Evolutionary conservation across 2,329 filamentous ascomycete genomes (phyloP), one percentile per base, ranked within the genome.

Genomic region (Aspergillus thermomutatus): DNA sequence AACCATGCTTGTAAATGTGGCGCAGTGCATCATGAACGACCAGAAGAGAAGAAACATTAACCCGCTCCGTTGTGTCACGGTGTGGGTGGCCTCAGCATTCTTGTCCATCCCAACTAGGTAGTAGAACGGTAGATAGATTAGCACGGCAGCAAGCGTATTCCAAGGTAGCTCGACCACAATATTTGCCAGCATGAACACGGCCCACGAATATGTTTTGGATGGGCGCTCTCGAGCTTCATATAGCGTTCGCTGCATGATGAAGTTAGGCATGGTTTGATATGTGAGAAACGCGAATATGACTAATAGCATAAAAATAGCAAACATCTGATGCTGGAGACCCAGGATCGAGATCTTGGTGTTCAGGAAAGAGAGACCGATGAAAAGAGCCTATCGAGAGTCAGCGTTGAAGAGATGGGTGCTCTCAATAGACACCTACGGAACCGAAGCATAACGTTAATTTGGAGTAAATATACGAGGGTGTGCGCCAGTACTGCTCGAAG

Each of bases 401-500:
- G n/a, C n/a, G n/a, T n/a, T n/a, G n/a, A n/a, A n/a, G n/a, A n/a
- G n/a, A n/a, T n/a, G n/a, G n/a, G n/a, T n/a, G n/a, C n/a, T n/a
- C n/a, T n/a, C n/a, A n/a, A n/a, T n/a, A n/a, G n/a, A n/a, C n/a
- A n/a, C n/a, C n/a, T n/a, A n/a, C n/a, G n/a, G 81, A 80, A 14
- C 85, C 73, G 23, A 82, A 76, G 69, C 87, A 90, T 14, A 95
- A 85, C 3, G 82, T 78, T 0, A 81, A 71, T 79, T 96, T 96
- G 66, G 89, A 87, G 78, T 92, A 95, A 72, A 96, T 92, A 78
- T 96, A 96, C 6, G n/a, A n/a, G n/a, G n/a, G n/a, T n/a, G n/a
- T n/a, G n/a, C n/a, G n/a, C n/a, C n/a, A n/a, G n/a, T n/a, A n/a
- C n/a, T n/a, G n/a, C n/a, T 93, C 85, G 78, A 93, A 93, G 28